Base-by-base conservation (phyloP, 106 monocot species). In the Alisma plantagoaquatica region DNA sequence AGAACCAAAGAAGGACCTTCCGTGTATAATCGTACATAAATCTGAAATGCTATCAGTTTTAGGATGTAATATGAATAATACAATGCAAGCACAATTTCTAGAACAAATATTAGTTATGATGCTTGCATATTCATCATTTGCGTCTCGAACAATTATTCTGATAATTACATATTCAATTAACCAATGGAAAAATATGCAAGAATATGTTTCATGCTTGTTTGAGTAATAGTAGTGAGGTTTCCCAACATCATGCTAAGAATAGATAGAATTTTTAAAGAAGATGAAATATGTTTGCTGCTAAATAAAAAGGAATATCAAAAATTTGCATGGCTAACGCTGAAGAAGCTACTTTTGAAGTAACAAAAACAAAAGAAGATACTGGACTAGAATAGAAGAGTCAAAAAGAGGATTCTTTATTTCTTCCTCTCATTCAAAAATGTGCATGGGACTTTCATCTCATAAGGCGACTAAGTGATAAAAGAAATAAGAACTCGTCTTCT, bases 301-400 rank as follows among this genome's bases (percentile, higher is more conserved):
- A 38, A 38, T 38, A 38, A 38, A 38, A 38, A 38, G 6, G 35
- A 38, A 38, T 38, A 38, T 38, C 14, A 14, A 38, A 38, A 38
- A 38, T 7, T 38, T 38, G 14, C 35, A 14, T 38, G 35, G 9
- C 14, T 38, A 14, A 50, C 23, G 50, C 23, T 50, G 24, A 50
- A 50, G 23, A 21, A 50, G 23, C 50, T 50, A 50, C 50, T 50
- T 50, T 50, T 24, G 50, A 50, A 50, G 50, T 50, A 24, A 50
- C 24, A 26, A 7, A 23, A 50, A 50, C 24, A 50, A 50, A 50
- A 50, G 50, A 21, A 50, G 27, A 24, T 21, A 50, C 50, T 50
- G 19, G 23, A 50, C 24, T 50, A 25, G 50, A 15, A 50, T 21
- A 50, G 50, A 24, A 50, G 50, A 24, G 50, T 24, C 24, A 15